Evolutionary conservation across 164 flowering plant genomes (phyloP), one percentile per base, ranked within the genome.

Genomic region (Kalanchoe fedtschenkoi): DNA sequence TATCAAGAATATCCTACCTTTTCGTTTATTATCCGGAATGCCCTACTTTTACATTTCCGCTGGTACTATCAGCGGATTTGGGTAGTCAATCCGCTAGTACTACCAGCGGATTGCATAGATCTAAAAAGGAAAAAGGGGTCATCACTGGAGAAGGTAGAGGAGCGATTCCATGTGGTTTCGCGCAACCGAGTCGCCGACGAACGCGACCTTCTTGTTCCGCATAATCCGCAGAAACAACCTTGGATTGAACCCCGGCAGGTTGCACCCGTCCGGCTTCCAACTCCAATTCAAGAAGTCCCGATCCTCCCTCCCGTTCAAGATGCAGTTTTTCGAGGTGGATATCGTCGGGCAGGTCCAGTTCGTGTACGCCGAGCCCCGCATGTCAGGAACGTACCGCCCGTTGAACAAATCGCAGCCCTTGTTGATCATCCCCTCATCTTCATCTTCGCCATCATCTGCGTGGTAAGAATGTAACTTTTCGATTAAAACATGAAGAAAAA

Each of bases 71-170:
- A n/a, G n/a, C n/a, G n/a, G n/a, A n/a, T n/a, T n/a, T n/a, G n/a
- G n/a, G n/a, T n/a, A n/a, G n/a, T n/a, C n/a, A n/a, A n/a, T n/a
- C n/a, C n/a, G n/a, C n/a, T n/a, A n/a, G n/a, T n/a, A n/a, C n/a
- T n/a, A n/a, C n/a, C n/a, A n/a, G n/a, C n/a, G n/a, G n/a, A n/a
- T n/a, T n/a, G 51, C 62, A 30, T 6, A 75, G 82, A 74, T 65
- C 66, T 21, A 83, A 77, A 53, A 81, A 47, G 37, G 75, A 70
- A 53, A 83, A 81, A 13, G 77, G 74, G 16, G 79, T 76, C 6
- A 83, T 79, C 41, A 77, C 83, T 33, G 81, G 62, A 16, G 86
- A 71, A 33, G 77, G 74, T 0, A 83, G 79, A 55, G 79, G 83
- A n/a, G n/a, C n/a, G n/a, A n/a, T n/a, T n/a, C n/a, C n/a, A n/a